These are phyloP conservation scores for Porphyrellus cyaneotinctus DNA, from an alignment of 768 basidiomycete species.

Conservation along the genomic window DNA sequence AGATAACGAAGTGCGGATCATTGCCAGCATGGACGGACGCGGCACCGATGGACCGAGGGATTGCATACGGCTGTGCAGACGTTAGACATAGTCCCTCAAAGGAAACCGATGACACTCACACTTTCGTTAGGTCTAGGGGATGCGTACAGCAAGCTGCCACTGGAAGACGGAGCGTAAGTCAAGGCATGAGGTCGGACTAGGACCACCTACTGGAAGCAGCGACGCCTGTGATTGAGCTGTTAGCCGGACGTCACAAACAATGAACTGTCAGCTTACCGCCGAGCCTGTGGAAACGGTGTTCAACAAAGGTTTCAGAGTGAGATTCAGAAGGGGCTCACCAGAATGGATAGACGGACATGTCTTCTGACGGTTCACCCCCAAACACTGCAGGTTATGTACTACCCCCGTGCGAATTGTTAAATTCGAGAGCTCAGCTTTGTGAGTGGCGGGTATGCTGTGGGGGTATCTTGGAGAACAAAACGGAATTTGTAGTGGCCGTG, in stretches of 20 bases:
- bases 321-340: conserved; percentile 22
- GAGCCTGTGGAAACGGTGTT: conserved; percentile 41
- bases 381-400: conserved; percentile 19
- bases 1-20: conserved; percentile 60
- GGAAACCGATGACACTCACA: conserved; percentile 41
- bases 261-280: conserved; percentile 44
- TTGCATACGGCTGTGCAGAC: conserved; percentile 67
- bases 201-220: conserved; percentile 55
- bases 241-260: neutral
- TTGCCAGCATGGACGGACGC: conserved; percentile 60
- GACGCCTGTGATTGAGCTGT: conserved; percentile 40
- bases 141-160: conserved; percentile 83
- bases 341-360: conserved; percentile 30
- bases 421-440: conserved; percentile 8
- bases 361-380: conserved; percentile 3
- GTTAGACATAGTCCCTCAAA: neutral
- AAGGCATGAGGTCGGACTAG: neutral
- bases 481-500: conserved; percentile 8
- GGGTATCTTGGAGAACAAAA: conserved; percentile 10
- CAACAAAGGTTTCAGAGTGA: neutral
- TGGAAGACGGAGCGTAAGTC: conserved; percentile 26
- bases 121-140: conserved; percentile 83
- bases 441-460: neutral
- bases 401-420: neutral
- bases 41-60: conserved; percentile 51